Base-by-base conservation (phyloP, 768 basidiomycete genomes). In the Lactarius akahatsu region DNA sequence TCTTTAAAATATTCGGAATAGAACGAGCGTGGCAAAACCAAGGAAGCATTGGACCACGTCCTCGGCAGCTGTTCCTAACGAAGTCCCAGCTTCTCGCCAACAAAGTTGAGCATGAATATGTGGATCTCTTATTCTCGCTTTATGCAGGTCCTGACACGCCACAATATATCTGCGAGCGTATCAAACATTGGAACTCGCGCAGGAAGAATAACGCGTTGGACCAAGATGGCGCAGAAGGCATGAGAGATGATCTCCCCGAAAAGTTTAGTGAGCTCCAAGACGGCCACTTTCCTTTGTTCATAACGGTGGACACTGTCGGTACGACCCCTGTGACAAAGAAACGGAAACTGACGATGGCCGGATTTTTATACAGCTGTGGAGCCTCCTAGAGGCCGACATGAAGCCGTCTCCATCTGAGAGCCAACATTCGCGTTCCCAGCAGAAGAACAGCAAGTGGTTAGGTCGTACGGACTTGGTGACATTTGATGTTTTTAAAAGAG, bases 1-100 rank as follows among this genome's bases (percentile, higher is more conserved):
- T 91, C 1, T 88, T 87, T 78, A 90, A 89, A 73, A 90, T 91
- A 82, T 78, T 90, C 2, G 81, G 83, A 1, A 83, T 89, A 8
- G 86, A 91, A 69, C 76, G 82, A n/a, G 79, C 83, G 2, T 86
- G 81, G 76, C 74, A 82, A 45, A 66, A 78, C 30, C 74, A 76
- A 28, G 74, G 73, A 11, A 76, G 73, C 20, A 67, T 74, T 3
- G 73, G 78, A 45, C 72, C 76, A 0, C 85, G 82, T 70, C 85
- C 86, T 4, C 81, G 88, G 15, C 90, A 91, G 70, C 73, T 91
- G 15, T 91, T 91, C 66, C 83, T 91, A 2, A 91, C 90, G 0
- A 86, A 89, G 70, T 91, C 89, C 2, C 80, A 80, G 20, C 78
- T 85, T 20, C 80, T 91, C 3, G 87, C 87, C 0, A 77, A 76